These are phyloP conservation scores for Platanthera zijinensis DNA, from an alignment of 106 monocot species.

Conservation along the genomic window DNA sequence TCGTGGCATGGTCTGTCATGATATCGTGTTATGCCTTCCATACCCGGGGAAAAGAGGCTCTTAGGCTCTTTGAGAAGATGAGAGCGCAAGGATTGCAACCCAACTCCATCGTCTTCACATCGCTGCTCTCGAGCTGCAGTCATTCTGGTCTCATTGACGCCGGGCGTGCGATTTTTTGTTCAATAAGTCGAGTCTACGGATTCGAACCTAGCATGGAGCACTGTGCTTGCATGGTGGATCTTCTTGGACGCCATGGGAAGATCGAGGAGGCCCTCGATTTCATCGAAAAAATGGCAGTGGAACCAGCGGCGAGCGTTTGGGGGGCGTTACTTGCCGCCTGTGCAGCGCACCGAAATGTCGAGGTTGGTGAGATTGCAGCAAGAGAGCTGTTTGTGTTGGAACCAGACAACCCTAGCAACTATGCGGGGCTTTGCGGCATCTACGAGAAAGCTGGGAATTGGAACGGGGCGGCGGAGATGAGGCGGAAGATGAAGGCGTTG, in stretches of 20 bases:
- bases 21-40: slow-evolving; percentile 50
- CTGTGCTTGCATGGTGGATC: slow-evolving; percentile 62
- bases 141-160: slow-evolving; percentile 46
- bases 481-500: slow-evolving; percentile 42
- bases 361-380: slow-evolving; percentile 52
- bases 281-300: slow-evolving; percentile 39
- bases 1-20: slow-evolving; percentile 50
- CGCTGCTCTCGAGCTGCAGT: slow-evolving; percentile 43
- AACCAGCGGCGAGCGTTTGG: slow-evolving; percentile 42
- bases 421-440: slow-evolving; percentile 41
- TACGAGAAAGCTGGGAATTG: slow-evolving; percentile 36
- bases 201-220: slow-evolving; percentile 37
- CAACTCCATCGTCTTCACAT: slow-evolving; percentile 44
- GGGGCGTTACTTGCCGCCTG: slow-evolving; percentile 58
- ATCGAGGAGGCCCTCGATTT: slow-evolving; percentile 37
- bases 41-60: slow-evolving; percentile 31
- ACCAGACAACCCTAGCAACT: slow-evolving; percentile 44
- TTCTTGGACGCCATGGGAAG: slow-evolving; percentile 35
- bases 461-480: slow-evolving; percentile 21
- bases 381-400: slow-evolving; percentile 43
- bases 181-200: slow-evolving; percentile 22
- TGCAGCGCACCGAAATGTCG: slow-evolving; percentile 34
- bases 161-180: slow-evolving; percentile 26
- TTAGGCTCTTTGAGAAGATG: slow-evolving; percentile 40
- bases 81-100: slow-evolving; percentile 22